phyloP scores from a whole-genome alignment of 75 land plant genomes.

The Picea sitchensis region DNA sequence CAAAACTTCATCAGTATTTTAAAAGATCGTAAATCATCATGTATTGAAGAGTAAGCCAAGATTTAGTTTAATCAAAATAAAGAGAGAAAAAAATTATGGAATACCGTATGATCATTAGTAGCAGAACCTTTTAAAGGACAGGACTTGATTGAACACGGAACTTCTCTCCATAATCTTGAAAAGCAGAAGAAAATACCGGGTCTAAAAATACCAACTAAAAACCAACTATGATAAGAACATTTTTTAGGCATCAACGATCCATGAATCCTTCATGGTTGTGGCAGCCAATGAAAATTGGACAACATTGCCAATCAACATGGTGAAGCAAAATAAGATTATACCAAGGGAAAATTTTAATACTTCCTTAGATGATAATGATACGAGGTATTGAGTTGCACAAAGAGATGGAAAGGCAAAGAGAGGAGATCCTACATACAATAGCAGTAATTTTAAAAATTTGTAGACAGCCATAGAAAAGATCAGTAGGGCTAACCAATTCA shows the following conservation, averaged over 20 bases:
- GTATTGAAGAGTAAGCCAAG: background rate
- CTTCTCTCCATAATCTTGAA: background rate
- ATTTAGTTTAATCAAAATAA: background rate
- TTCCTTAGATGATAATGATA: background rate
- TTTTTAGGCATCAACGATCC: background rate
- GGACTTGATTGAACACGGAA: background rate
- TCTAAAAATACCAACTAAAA: background rate
- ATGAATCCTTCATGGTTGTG: background rate
- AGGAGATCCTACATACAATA: background rate
- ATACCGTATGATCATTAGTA: background rate
- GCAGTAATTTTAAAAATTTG: background rate
- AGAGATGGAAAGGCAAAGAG: background rate
- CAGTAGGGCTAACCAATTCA: background rate
- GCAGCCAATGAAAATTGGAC: background rate
- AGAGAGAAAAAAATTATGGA: too few species aligned
- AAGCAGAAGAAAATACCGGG: background rate
- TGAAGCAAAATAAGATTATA: background rate
- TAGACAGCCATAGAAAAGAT: background rate
- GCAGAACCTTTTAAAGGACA: background rate
- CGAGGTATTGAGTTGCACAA: background rate
- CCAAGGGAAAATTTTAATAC: background rate
- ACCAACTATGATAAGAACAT: background rate
- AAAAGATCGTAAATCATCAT: background rate
- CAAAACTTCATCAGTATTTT: background rate
- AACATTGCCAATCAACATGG: background rate